Evolutionary conservation across 352 stramenopile species (phyloP).

Genomic region (Pilasporangium apinafurcum): DNA sequence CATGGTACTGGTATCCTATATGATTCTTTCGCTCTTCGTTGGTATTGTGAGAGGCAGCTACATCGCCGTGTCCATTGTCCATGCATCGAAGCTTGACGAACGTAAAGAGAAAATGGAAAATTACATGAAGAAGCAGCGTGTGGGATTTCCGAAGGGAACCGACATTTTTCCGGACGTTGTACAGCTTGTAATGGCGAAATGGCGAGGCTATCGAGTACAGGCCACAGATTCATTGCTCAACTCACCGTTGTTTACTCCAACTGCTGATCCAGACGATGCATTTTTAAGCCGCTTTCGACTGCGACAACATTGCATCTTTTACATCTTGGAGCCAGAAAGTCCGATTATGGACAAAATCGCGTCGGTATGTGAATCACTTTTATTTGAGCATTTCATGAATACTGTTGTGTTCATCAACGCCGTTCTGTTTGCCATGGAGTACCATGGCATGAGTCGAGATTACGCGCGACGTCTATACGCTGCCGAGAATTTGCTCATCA

Average conservation of each 20-base stretch:
- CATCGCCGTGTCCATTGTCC: constrained; percentile 56
- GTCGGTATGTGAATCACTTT: constrained; percentile 36
- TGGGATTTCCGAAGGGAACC: constrained; percentile 49
- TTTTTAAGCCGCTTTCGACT: constrained; percentile 56
- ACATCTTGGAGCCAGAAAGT: constrained; percentile 42
- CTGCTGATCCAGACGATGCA: constrained; percentile 38
- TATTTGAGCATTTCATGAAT: constrained; percentile 80
- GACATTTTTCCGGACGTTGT: constrained; percentile 58
- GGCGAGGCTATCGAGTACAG: constrained; percentile 20
- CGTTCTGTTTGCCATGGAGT: constrained; percentile 71
- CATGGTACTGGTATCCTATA: constrained; percentile 82
- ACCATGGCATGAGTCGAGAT: constrained; percentile 51
- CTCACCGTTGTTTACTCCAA: constrained; percentile 39
- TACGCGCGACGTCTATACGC: constrained; percentile 58
- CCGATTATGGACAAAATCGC: constrained; percentile 41
- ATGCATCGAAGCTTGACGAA: constrained; percentile 15
- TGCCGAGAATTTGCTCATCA: constrained; percentile 59
- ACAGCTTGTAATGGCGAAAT: constrained; percentile 29
- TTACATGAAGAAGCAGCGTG: constrained; percentile 43
- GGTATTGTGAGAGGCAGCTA: constrained; percentile 81
- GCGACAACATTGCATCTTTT: constrained; percentile 59
- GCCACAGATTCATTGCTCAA: constrained; percentile 28
- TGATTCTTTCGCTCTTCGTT: constrained; percentile 79
- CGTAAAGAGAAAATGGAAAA: constrained; percentile 17
- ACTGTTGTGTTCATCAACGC: constrained; percentile 68